Conservation (phyloP, 441 rosid genomes). For the Euphorbia corollata region DNA sequence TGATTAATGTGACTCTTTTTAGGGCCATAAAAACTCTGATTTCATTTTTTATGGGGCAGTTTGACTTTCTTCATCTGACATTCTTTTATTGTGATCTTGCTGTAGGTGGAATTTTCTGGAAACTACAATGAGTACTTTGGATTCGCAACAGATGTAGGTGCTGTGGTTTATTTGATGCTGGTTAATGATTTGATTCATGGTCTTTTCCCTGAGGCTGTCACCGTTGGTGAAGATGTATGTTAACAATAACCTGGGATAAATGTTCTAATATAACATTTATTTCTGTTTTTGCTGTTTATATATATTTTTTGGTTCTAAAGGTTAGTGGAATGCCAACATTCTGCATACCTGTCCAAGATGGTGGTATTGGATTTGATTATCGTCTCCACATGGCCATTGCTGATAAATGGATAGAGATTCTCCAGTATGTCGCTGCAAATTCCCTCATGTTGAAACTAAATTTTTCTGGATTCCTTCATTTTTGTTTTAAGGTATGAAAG, state of each 20-base stretch:
- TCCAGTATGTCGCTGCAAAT: conserved; percentile 44
- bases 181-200: conserved; percentile 92
- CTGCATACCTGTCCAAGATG: conserved; percentile 78
- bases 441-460: conserved; percentile 9
- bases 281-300: background rate
- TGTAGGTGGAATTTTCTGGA: conserved; percentile 79
- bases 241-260: conserved; percentile 5
- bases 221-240: conserved; percentile 95
- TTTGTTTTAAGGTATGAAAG: background rate
- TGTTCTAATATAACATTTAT: conserved; percentile 8
- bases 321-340: conserved; percentile 99
- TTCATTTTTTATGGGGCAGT: background rate
- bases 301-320: conserved; percentile 33
- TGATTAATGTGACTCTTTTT: background rate
- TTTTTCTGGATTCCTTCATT: conserved; percentile 2
- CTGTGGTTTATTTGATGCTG: conserved; percentile 87
- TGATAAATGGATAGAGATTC: conserved; percentile 96
- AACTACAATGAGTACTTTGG: conserved; percentile 91
- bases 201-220: conserved; percentile 82
- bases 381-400: conserved; percentile 98
- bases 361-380: conserved; percentile 97
- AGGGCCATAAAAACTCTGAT: conserved; percentile 2
- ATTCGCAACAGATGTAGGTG: conserved; percentile 82
- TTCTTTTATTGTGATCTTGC: background rate
- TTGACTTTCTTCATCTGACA: background rate